Base-by-base conservation (phyloP, 139 green algal species). In the Chlamydomonas sp. region DNA sequence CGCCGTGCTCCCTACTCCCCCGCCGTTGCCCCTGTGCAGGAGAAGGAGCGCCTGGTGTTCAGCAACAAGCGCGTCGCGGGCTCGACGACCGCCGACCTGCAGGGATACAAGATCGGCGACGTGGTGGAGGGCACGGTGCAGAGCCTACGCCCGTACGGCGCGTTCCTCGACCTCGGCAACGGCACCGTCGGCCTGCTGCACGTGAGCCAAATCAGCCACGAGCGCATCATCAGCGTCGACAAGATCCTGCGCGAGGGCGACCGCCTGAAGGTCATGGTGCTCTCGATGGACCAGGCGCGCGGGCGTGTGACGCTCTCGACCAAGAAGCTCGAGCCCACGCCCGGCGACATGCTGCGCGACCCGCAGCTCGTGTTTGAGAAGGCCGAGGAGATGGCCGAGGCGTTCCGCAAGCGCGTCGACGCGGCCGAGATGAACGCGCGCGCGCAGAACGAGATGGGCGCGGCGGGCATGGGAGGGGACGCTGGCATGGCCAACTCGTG, bases 121-220 rank as follows among this genome's bases (percentile, higher is more conserved):
- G 93, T 99, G 2, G 85, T 97, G n/a, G 69, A 86, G 50, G 95
- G 93, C 37, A 87, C 80, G 13, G 91, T 99, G 30, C 82, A 90
- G 71, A 74, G 77, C 1, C 84, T 99, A 10, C 93, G 96, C 84
- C 88, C 89, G 5, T 99, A 97, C 75, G 95, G 95, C 65, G 95
- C 93, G 10, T 99, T 99, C 60, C 73, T 99, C 4, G 92, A 98
- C 63, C 77, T 98, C 43, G 95, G 92, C 61, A 48, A 66, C 24
- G 94, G 90, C 47, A 67, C 92, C 54, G 90, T 79, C 31, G 95
- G 94, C 37, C 85, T 99, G 78, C 84, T 99, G 76, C 95, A 99
- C 79, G 94, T 98, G 72, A 94, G 80, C 72, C 93, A 99, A 82
- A 96, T 99, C 82, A 92, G 80, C 26, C 84, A 96, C 71, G 92